Base-by-base conservation (phyloP, 129 eudicot species). In the Saposhnikovia divaricata region DNA sequence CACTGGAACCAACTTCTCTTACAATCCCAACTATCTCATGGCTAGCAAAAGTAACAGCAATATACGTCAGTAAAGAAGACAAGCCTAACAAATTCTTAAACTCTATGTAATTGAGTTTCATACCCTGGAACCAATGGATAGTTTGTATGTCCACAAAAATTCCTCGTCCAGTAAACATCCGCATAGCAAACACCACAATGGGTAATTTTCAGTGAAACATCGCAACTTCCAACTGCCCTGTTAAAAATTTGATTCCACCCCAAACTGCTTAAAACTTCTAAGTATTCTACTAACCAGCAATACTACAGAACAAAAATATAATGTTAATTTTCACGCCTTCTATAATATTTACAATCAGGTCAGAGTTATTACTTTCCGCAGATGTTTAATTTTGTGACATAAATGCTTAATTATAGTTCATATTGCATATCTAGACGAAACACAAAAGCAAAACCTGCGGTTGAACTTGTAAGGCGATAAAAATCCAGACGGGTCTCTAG, bases 11-110 rank as follows among this genome's bases (percentile, higher is more conserved):
- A 75, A 90, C 91, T 79, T 83, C 90, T 78, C 71, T 90, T 3
- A 94, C 98, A 15, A 84, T 80, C 81, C 98, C 97, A 83, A 87
- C 96, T 81, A 94, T 94, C 92, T 94, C 98, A 28, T 94, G 98
- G 77, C 97, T 90, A 72, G 69, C 25, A 77, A 50, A 37, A 83
- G 19, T 34, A n/a, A 77, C 15, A 82, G 75, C 34, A 45, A 77
- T 8, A 72, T 48, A 48, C 55, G 13, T 48, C 55, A 48, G 55
- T 48, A 48, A 14, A 15, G 55, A 48, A 15, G 19, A 47, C 55
- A 48, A 48, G 55, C 21, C 21, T 15, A 4, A 15, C 55, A 48
- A 48, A 15, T 48, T 48, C 55, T 48, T 48, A 0, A 14, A 48
- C 0, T 15, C 18, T 48, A 48, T 18, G 3, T 3, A 15, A 15